A percentile compares a stretch with the other conserved stretches of the same genome.
phyloP scores from a whole-genome alignment of 1,284 basidiomycete genomes.

The Inonotus obliquus region DNA sequence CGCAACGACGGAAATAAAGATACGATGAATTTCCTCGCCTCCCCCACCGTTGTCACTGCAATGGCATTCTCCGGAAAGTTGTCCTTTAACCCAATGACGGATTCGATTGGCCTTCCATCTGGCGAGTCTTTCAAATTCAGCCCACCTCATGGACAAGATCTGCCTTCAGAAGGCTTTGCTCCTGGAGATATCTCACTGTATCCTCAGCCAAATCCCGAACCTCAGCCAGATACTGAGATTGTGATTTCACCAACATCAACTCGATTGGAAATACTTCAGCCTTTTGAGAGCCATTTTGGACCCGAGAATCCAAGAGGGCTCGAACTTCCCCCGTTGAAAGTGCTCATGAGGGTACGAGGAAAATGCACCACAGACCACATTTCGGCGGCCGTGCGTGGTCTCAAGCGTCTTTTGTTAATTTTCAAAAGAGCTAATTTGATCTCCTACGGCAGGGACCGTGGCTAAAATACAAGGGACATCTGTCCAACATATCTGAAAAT shows the following conservation, averaged over 20 bases:
- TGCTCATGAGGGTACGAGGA: slow-evolving; percentile 88
- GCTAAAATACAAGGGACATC: slow-evolving; percentile 97
- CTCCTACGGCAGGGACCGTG: slow-evolving; percentile 70
- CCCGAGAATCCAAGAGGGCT: slow-evolving; percentile 48
- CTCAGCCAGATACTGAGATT: slow-evolving; percentile 76
- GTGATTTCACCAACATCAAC: slow-evolving; percentile 78
- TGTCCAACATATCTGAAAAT: slow-evolving; percentile 96
- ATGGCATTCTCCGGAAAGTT: slow-evolving; percentile 95
- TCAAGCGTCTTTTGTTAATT: slow-evolving; percentile 10
- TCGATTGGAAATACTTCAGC: slow-evolving; percentile 83
- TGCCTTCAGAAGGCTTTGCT: slow-evolving; percentile 83
- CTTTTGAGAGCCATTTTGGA: slow-evolving; percentile 80
- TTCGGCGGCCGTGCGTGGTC: slow-evolving; percentile 70
- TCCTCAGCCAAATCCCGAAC: slow-evolving; percentile 71
- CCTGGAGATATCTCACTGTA: slow-evolving; percentile 78
- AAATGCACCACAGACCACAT: slow-evolving; percentile 99
- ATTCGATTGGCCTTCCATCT: slow-evolving; percentile 70
- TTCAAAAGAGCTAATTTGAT: background rate
- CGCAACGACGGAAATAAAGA: slow-evolving; percentile 94
- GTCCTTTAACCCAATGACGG: slow-evolving; percentile 92
- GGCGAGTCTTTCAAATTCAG: slow-evolving; percentile 84
- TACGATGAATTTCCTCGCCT: slow-evolving; percentile 99
- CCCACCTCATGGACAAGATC: slow-evolving; percentile 80
- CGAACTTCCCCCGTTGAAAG: slow-evolving; percentile 80
- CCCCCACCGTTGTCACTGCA: slow-evolving; percentile 95